A percentile compares a stretch with the other conserved stretches of the same genome.
Conservation (phyloP, 2,329 filamentous ascomycete species). For the Amauroascus niger region DNA sequence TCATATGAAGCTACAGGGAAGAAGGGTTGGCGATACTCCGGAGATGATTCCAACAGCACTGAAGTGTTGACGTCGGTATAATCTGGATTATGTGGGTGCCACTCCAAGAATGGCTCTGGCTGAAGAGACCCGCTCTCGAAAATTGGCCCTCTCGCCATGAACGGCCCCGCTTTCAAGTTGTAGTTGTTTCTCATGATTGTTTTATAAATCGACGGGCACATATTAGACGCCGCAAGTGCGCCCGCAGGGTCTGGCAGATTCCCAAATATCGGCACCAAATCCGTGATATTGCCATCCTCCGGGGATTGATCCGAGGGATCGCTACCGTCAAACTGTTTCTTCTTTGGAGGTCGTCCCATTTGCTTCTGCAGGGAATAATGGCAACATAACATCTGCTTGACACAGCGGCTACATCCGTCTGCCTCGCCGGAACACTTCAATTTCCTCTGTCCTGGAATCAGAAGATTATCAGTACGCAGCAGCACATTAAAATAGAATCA, state of each 20-base stretch:
- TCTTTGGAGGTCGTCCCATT: slow-evolving; percentile 40
- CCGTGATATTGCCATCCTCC: background rate
- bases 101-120: background rate
- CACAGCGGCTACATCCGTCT: slow-evolving; percentile 36
- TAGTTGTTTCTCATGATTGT: slow-evolving; percentile 15
- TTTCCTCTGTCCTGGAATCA: slow-evolving; percentile 36
- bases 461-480: slow-evolving; percentile 17
- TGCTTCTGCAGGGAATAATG: slow-evolving; percentile 42
- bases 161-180: slow-evolving; percentile 13
- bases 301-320: background rate
- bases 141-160: slow-evolving; percentile 14
- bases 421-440: slow-evolving; percentile 41
- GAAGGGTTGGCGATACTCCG: background rate
- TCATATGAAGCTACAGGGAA: background rate
- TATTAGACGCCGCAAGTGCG: slow-evolving; percentile 21
- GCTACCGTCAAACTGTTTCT: slow-evolving; percentile 23
- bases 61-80: slow-evolving; percentile 13
- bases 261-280: slow-evolving; percentile 4
- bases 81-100: slow-evolving; percentile 10
- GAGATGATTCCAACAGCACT: slow-evolving; percentile 10
- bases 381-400: slow-evolving; percentile 35
- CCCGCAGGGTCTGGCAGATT: slow-evolving; percentile 16
- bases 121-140: slow-evolving; percentile 8
- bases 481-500: slow-evolving; percentile 9
- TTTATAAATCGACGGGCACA: slow-evolving; percentile 25